Percentiles rank a stretch among this genome's conserved stretches.
These are phyloP conservation scores for Sordariomycetes sp. DNA, from an alignment of 2,329 filamentous ascomycete species.

Conservation along the genomic window DNA sequence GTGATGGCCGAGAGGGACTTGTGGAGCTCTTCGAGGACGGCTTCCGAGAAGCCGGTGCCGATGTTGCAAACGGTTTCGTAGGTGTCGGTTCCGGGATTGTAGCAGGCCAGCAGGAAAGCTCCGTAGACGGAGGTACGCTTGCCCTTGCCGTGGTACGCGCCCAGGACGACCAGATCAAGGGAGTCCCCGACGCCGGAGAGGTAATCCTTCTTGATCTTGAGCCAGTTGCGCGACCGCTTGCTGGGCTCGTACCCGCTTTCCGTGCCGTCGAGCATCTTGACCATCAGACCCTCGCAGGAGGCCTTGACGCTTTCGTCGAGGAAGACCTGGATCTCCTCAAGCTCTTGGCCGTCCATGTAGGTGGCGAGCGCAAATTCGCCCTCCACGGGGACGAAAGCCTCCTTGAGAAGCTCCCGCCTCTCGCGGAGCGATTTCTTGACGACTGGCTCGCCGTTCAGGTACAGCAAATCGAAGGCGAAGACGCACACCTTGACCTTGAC, in stretches of 20 bases:
- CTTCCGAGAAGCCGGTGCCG: slow-evolving; percentile 92
- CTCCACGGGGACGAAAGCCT: slow-evolving; percentile 68
- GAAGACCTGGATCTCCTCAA: slow-evolving; percentile 88
- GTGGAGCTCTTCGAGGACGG: slow-evolving; percentile 83
- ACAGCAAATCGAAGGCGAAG: slow-evolving; percentile 91
- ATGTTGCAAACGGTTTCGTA: slow-evolving; percentile 99
- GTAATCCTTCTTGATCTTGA: slow-evolving; percentile 99
- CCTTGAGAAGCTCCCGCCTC: slow-evolving; percentile 64
- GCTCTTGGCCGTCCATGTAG: slow-evolving; percentile 74
- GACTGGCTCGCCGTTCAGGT: slow-evolving; percentile 81
- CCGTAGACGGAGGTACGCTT: slow-evolving; percentile 95
- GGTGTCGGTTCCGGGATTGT: slow-evolving; percentile 68
- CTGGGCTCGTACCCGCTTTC: slow-evolving; percentile 95
- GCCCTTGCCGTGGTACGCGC: slow-evolving; percentile 87
- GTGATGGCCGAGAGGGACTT: slow-evolving; percentile 63
- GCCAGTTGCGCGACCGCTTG: slow-evolving; percentile 94
- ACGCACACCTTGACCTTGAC: slow-evolving; percentile 96
- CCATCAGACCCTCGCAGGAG: slow-evolving; percentile 96
- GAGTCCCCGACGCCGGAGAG: slow-evolving; percentile 90
- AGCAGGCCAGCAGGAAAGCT: slow-evolving; percentile 90
- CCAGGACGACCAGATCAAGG: slow-evolving; percentile 89
- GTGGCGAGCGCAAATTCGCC: slow-evolving; percentile 90
- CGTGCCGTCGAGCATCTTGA: slow-evolving; percentile 93
- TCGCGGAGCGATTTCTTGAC: slow-evolving; percentile 83
- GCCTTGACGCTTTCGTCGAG: slow-evolving; percentile 93